Evolutionary conservation across 2,329 filamentous ascomycete genomes (phyloP), one percentile per base, ranked within the genome.

Genomic region (Fusarium guadeloupense): DNA sequence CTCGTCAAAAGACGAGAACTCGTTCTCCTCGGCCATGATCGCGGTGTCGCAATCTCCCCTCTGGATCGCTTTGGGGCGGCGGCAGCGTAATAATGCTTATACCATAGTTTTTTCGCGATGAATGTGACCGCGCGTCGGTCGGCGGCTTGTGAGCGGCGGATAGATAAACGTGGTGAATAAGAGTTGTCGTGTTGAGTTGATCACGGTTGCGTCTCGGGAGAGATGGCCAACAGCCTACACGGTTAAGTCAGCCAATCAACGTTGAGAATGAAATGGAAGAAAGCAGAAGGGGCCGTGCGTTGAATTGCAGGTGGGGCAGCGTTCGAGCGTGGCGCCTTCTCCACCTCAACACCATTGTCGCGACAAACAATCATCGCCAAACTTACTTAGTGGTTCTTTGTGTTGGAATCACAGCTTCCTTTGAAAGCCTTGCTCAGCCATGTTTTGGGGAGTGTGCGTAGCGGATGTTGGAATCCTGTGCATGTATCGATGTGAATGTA

Each of bases 1-100:
- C 49, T 75, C 74, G 64, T 75, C 72, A 8, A 75, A 67, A 2
- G 74, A 74, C 63, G 75, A 69, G 64, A 74, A 74, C 30, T 75
- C 68, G 55, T 63, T 63, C 20, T 75, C 68, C 5, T 72, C 70
- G 23, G 68, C 64, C 76, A 77, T 77, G 63, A 43, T 74, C 52
- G 63, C 54, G 52, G 55, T 60, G 50, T 64, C 54, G 67, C 60
- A 64, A 60, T 56, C 57, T 52, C 57, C 49, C 53, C 57, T 67
- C 53, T 56, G 52, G 51, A 68, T 59, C 62, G 64, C 64, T 59
- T 67, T 61, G 58, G 56, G 59, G 66, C 62, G 58, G 66, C 58
- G 51, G 42, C 48, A 68, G 33, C 44, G 30, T 46, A 35, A 38
- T 43, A 46, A 34, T 39, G 45, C 33, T 62, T 71, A 71, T 56